Conservation (phyloP, 2,329 filamentous ascomycete species). For the Aspergillus fumigatus region DNA sequence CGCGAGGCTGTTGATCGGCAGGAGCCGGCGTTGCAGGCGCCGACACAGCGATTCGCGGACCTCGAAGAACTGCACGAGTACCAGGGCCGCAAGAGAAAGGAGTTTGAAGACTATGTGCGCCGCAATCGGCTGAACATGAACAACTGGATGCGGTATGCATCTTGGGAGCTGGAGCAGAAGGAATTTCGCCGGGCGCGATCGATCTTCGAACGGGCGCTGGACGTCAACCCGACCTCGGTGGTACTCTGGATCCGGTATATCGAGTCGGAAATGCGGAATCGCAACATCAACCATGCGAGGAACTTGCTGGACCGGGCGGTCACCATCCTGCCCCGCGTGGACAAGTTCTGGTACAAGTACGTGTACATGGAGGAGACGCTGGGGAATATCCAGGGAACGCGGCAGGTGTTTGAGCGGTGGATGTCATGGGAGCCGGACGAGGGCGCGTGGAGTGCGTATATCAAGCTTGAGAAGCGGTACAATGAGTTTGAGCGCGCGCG, state of each 20-base stretch:
- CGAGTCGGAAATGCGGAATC: conserved; percentile 90
- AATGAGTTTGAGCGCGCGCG: conserved; percentile 87
- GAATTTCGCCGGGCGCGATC: conserved; percentile 88
- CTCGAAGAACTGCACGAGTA: conserved; percentile 97
- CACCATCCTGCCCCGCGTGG: conserved; percentile 80
- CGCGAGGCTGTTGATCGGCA: conserved; percentile 96
- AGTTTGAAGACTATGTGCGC: conserved; percentile 96
- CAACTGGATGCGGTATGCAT: conserved; percentile 97
- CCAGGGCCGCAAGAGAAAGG: conserved; percentile 90
- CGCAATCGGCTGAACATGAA: conserved; percentile 94
- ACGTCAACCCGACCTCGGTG: conserved; percentile 83
- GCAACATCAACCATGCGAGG: conserved; percentile 94
- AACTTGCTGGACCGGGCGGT: conserved; percentile 95
- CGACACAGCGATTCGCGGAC: conserved; percentile 91
- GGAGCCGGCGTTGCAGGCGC: conserved; percentile 80
- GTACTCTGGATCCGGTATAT: conserved; percentile 89
- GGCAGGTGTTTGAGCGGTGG: conserved; percentile 96
- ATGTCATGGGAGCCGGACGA: conserved; percentile 98
- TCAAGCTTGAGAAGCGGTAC: conserved; percentile 95
- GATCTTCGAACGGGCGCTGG: conserved; percentile 90
- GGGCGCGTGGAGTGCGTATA: conserved; percentile 90
- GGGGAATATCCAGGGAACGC: conserved; percentile 84
- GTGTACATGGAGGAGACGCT: conserved; percentile 98
- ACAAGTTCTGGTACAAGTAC: conserved; percentile 99
- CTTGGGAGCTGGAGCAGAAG: conserved; percentile 97